phyloP scores from a whole-genome alignment of 805 yeast species.

The Blastobotrys mokoenaii region DNA sequence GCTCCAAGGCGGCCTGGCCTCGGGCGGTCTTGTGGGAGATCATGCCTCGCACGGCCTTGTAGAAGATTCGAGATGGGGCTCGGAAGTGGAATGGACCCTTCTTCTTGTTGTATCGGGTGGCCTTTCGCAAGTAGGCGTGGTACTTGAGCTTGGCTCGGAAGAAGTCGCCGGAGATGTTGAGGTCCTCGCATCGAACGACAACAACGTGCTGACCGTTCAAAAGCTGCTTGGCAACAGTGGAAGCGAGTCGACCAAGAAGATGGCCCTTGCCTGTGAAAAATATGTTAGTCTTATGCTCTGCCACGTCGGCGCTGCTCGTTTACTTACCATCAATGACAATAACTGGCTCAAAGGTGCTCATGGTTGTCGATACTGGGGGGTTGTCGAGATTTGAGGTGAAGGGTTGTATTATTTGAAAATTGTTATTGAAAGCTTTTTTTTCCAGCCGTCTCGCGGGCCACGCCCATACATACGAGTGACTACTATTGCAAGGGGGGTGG shows the following conservation, averaged over 20 bases:
- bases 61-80: slow-evolving; percentile 99
- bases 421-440: background rate
- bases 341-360: slow-evolving; percentile 90
- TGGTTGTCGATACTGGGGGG: slow-evolving; percentile 24
- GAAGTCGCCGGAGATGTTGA: slow-evolving; percentile 99
- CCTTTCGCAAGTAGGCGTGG: slow-evolving; percentile 99
- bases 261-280: slow-evolving; percentile 74
- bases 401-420: background rate
- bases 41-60: slow-evolving; percentile 99
- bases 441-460: too few relatives aligned
- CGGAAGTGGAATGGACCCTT: slow-evolving; percentile 99
- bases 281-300: slow-evolving; percentile 1
- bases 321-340: slow-evolving; percentile 82
- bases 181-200: slow-evolving; percentile 92
- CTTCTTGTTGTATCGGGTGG: slow-evolving; percentile 96
- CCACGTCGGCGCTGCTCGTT: slow-evolving; percentile 13
- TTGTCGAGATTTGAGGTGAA: slow-evolving; percentile 1
- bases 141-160: slow-evolving; percentile 99
- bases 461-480: too few relatives aligned
- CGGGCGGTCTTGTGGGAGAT: slow-evolving; percentile 99
- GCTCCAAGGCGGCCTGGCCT: slow-evolving; percentile 99
- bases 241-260: slow-evolving; percentile 99
- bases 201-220: slow-evolving; percentile 97
- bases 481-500: too few relatives aligned
- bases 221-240: slow-evolving; percentile 96